Conservation (phyloP, 75 land plant genomes). For the Larix kaempferi region DNA sequence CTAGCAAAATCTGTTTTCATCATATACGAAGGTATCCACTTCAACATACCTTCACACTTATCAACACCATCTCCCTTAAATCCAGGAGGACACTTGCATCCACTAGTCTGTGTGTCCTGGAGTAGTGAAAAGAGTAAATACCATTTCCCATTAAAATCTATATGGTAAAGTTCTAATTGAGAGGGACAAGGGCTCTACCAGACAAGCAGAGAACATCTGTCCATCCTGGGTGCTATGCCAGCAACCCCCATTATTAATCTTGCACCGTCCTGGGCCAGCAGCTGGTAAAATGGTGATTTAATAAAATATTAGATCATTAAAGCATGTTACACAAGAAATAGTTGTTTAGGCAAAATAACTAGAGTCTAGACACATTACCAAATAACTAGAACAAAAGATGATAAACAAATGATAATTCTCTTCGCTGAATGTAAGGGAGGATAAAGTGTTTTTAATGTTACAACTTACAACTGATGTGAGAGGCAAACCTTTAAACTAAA, state of each 20-base stretch:
- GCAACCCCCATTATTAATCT: conserved; percentile 82
- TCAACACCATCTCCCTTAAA: conserved; percentile 83
- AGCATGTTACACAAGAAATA: too few relatives aligned
- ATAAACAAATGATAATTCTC: too few relatives aligned
- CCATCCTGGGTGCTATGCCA: conserved; percentile 73
- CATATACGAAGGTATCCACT: background rate
- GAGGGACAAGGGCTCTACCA: conserved; percentile 23
- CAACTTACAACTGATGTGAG: too few relatives aligned
- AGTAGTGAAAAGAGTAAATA: background rate
- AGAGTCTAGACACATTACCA: too few relatives aligned
- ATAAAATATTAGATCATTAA: background rate
- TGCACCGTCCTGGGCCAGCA: conserved; percentile 80
- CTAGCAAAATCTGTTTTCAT: background rate
- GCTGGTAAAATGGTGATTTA: conserved; percentile 26
- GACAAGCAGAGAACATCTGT: conserved; percentile 65
- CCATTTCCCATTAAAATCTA: background rate
- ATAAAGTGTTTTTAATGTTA: too few relatives aligned
- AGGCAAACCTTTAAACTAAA: too few relatives aligned
- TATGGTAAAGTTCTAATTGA: background rate
- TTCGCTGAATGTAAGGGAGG: too few relatives aligned
- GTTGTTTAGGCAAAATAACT: too few relatives aligned
- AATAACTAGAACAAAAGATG: too few relatives aligned
- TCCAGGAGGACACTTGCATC: conserved; percentile 86
- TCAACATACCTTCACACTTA: conserved; percentile 67
- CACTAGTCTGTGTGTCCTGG: conserved; percentile 55